Conservation (phyloP, 83 land plant species). For the Diphasiastrum complanatum region DNA sequence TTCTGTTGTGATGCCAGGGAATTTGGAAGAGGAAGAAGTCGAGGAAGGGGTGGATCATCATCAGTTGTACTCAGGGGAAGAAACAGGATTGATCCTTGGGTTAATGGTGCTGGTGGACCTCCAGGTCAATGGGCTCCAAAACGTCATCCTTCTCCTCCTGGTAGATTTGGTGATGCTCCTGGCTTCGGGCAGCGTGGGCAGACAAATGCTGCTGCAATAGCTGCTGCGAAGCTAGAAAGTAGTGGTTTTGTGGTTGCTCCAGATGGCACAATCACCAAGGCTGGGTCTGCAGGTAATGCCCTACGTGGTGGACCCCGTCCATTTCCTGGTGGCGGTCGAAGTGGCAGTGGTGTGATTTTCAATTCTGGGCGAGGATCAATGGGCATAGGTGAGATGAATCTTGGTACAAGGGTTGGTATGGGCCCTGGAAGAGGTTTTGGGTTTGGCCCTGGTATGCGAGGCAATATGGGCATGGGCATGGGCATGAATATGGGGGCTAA, state of each 20-base stretch:
- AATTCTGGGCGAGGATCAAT: conserved; percentile 11
- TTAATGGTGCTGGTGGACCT: conserved; percentile 3
- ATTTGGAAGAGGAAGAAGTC: conserved; percentile 22
- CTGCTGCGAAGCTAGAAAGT: conserved; percentile 63
- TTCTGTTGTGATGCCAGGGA: conserved; percentile 20
- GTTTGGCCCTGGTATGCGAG: conserved; percentile 20
- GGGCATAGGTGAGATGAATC: conserved; percentile 18
- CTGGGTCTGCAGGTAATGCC: conserved; percentile 16
- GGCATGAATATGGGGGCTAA: conserved; percentile 19
- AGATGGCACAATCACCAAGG: conserved; percentile 56
- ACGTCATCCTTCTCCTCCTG: conserved; percentile 36
- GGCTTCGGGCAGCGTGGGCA: conserved; percentile 35
- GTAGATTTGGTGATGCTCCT: conserved; percentile 19
- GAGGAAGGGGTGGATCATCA: conserved; percentile 34
- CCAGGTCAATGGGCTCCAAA: conserved; percentile 22
- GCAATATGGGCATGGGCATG: conserved; percentile 16
- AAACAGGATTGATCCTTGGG: conserved; percentile 39
- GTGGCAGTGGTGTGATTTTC: conserved; percentile 19
- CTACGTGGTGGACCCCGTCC: conserved; percentile 4
- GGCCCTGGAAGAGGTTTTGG: conserved; percentile 16
- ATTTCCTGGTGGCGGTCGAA: conserved; percentile 19
- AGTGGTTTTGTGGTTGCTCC: conserved; percentile 63
- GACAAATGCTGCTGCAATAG: conserved; percentile 45
- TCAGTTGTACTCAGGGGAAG: conserved; percentile 16
- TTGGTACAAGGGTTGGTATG: conserved; percentile 18